phyloP scores from a whole-genome alignment of 257 asterid genomes.

The Marsdenia floribunda region DNA sequence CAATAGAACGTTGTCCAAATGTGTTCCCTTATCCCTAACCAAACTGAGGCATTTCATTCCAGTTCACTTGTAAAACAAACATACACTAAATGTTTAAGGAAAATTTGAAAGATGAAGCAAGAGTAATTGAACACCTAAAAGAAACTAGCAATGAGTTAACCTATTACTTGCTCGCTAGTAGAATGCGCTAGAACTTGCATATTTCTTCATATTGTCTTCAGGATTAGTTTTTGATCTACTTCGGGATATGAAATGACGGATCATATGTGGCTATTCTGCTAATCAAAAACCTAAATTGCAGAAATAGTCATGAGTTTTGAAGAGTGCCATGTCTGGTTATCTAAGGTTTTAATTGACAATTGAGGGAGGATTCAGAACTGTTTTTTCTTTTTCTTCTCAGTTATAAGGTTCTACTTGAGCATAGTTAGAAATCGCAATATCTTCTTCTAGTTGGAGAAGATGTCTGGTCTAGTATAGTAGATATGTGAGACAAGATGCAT shows the following conservation, averaged over 20 bases:
- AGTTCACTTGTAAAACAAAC: no score
- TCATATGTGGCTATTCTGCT: background rate
- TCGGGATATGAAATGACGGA: no score
- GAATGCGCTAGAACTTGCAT: background rate
- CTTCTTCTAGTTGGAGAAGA: background rate
- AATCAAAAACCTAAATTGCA: no score
- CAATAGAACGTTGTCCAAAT: no score
- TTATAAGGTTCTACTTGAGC: background rate
- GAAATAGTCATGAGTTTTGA: background rate
- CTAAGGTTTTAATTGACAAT: background rate
- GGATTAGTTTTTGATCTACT: background rate
- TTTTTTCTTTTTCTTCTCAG: no score
- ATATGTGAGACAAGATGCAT: background rate
- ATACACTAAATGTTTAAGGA: no score
- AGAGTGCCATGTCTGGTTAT: background rate
- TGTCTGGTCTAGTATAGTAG: background rate
- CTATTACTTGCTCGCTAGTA: background rate
- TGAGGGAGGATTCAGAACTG: background rate
- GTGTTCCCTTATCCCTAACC: no score
- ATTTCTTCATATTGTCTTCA: background rate
- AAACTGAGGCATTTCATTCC: no score
- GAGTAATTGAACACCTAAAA: background rate
- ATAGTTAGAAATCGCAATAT: background rate
- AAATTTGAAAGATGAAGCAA: background rate
- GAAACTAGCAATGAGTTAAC: no score